Percentiles rank a stretch among this genome's conserved stretches.
These are phyloP conservation scores for Metschnikowia shivogae DNA, from an alignment of 805 yeast genomes.

Conservation along the genomic window DNA sequence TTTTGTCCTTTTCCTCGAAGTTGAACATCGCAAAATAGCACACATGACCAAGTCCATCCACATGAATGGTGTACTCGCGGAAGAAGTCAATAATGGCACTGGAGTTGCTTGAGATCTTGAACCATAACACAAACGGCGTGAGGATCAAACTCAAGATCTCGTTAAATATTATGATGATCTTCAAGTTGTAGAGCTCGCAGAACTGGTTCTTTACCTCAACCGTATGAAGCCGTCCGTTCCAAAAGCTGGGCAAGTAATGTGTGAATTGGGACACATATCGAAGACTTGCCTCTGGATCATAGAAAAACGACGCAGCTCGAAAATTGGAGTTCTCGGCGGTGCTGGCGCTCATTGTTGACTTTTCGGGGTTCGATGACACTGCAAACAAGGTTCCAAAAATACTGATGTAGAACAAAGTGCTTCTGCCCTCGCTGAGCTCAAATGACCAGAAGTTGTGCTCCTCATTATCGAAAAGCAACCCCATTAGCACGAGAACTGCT, in stretches of 20 bases:
- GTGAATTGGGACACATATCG: conserved; percentile 79
- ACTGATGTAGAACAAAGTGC: conserved; percentile 84
- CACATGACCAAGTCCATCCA: conserved; percentile 92
- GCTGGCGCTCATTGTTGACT: conserved; percentile 17
- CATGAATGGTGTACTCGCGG: conserved; percentile 82
- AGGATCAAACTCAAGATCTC: conserved; percentile 79
- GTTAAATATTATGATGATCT: conserved; percentile 62
- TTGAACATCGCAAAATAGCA: conserved; percentile 93
- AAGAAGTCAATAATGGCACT: conserved; percentile 85
- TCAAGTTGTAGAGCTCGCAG: conserved; percentile 70
- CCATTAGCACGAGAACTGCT: conserved; percentile 65
- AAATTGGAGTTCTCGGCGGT: conserved; percentile 24
- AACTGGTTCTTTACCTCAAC: conserved; percentile 81
- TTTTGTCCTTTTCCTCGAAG: conserved; percentile 55
- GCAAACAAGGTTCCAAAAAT: conserved; percentile 88
- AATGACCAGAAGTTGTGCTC: conserved; percentile 71
- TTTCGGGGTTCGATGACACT: conserved; percentile 62
- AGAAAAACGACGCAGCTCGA: conserved; percentile 44
- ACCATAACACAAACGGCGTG: conserved; percentile 89
- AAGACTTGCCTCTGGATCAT: conserved; percentile 89
- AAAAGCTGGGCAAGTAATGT: conserved; percentile 80
- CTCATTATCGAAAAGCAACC: conserved; percentile 82
- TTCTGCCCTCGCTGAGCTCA: conserved; percentile 76
- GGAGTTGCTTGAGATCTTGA: conserved; percentile 67
- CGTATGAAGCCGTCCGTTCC: conserved; percentile 85